A percentile compares a stretch with the other conserved stretches of the same genome.
These are phyloP conservation scores for Trichoderma harzianum DNA, from an alignment of 2,329 filamentous ascomycete genomes.

Conservation along the genomic window DNA sequence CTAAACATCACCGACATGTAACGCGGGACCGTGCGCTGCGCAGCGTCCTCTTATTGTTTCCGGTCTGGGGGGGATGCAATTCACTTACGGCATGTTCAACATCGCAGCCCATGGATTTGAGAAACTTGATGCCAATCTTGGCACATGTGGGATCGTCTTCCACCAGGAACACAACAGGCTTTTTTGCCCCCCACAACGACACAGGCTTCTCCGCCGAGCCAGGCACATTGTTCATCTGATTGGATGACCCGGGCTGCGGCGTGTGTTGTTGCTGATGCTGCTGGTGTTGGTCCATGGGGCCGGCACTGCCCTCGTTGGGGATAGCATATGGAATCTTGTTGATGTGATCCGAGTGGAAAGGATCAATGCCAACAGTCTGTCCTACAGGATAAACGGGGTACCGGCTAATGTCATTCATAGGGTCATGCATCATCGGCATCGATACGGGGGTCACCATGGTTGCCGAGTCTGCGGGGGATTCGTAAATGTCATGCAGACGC, in stretches of 20 bases:
- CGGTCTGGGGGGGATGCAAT: neutral
- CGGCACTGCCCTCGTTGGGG: constrained; percentile 52
- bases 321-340: constrained; percentile 86
- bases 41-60: neutral
- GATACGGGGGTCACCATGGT: constrained; percentile 39
- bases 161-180: constrained; percentile 82
- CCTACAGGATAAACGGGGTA: constrained; percentile 87
- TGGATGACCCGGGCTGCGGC: constrained; percentile 17
- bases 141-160: constrained; percentile 73
- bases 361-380: constrained; percentile 86
- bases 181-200: constrained; percentile 54
- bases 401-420: constrained; percentile 52
- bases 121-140: constrained; percentile 65
- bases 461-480: constrained; percentile 53
- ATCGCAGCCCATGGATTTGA: constrained; percentile 61
- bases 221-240: constrained; percentile 21
- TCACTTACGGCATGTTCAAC: constrained; percentile 63
- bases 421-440: constrained; percentile 50
- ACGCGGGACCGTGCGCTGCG: neutral
- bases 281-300: constrained; percentile 39
- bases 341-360: constrained; percentile 90
- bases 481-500: constrained; percentile 52
- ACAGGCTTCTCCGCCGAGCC: constrained; percentile 38
- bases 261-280: constrained; percentile 28
- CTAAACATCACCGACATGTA: neutral